Percentiles rank a stretch among this genome's conserved stretches.
These are phyloP conservation scores for Hypholoma sublateritium DNA, from an alignment of 768 basidiomycete species.

Conservation along the genomic window DNA sequence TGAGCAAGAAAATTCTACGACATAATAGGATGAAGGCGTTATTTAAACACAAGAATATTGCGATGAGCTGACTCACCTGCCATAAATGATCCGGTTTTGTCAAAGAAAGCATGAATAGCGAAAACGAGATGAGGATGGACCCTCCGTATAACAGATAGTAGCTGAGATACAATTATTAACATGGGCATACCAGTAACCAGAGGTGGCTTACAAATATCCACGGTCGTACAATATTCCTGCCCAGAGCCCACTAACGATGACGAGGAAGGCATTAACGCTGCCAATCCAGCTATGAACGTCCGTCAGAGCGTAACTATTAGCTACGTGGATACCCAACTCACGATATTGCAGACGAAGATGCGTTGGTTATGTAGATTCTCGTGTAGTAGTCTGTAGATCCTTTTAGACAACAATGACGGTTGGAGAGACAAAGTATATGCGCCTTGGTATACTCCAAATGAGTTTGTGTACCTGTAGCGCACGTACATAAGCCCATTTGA, in stretches of 20 bases:
- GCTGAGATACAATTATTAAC: not conserved
- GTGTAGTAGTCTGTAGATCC: slow-evolving; percentile 2
- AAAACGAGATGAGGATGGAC: not conserved
- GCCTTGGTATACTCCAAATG: slow-evolving; percentile 11
- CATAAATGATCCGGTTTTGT: slow-evolving; percentile 2
- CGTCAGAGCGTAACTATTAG: not conserved
- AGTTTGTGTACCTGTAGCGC: slow-evolving; percentile 1
- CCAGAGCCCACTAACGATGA: slow-evolving; percentile 3
- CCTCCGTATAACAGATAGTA: slow-evolving; percentile 5
- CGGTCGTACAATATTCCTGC: slow-evolving; percentile 2
- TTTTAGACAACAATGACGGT: not conserved
- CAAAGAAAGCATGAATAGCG: slow-evolving; percentile 4
- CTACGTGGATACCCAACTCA: not conserved
- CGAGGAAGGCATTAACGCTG: slow-evolving; percentile 7
- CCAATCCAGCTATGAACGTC: slow-evolving; percentile 4
- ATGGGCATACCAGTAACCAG: not conserved
- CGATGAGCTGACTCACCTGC: not conserved
- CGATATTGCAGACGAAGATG: slow-evolving; percentile 10
- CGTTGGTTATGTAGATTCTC: slow-evolving; percentile 3
- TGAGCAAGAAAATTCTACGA: slow-evolving; percentile 43
- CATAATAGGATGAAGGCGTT: not conserved
- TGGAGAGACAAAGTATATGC: not conserved
- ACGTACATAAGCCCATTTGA: not conserved
- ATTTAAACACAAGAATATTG: not conserved
- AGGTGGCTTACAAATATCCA: slow-evolving; percentile 1